Evolutionary conservation across 192 early-diverging fungal species (phyloP).

Genomic region (Rhizoclosmatium sp.): DNA sequence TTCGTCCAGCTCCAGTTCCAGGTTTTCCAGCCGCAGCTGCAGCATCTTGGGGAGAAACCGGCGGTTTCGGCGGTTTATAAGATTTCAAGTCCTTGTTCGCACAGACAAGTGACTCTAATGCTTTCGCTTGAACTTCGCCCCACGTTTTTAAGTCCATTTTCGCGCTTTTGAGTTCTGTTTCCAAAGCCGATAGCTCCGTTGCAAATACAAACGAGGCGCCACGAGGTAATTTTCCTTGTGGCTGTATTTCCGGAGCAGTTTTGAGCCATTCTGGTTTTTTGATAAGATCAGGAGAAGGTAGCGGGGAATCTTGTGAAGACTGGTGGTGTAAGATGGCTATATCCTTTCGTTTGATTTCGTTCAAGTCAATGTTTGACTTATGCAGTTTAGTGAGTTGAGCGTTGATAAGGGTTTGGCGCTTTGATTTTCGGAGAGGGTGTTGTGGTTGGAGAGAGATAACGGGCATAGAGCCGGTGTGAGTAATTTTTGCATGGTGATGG

Average conservation of each 20-base stretch:
- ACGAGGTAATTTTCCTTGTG: slow-evolving; percentile 13
- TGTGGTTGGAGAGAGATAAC: not conserved
- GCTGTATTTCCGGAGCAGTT: not conserved
- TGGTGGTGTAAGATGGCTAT: too few species aligned
- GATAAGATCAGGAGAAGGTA: not conserved
- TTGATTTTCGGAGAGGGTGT: not conserved
- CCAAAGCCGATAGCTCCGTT: not conserved
- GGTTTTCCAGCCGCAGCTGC: not conserved
- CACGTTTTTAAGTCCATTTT: slow-evolving; percentile 11
- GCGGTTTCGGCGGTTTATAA: not conserved
- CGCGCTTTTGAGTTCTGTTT: slow-evolving; percentile 9
- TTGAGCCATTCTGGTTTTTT: slow-evolving; percentile 11
- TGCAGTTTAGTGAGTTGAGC: not conserved
- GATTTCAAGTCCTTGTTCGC: slow-evolving; percentile 23
- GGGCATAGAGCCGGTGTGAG: not conserved
- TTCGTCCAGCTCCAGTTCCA: not conserved
- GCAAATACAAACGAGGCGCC: slow-evolving; percentile 8
- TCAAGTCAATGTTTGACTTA: not conserved
- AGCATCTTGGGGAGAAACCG: not conserved
- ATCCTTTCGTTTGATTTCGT: not conserved
- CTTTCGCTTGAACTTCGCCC: slow-evolving; percentile 23
- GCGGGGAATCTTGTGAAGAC: too few species aligned
- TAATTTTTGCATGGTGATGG: not conserved
- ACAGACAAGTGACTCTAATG: slow-evolving; percentile 23
- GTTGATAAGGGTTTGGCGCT: not conserved